phyloP scores from a whole-genome alignment of 2,329 filamentous ascomycete genomes.

The Hymenoscyphus infarciens region DNA sequence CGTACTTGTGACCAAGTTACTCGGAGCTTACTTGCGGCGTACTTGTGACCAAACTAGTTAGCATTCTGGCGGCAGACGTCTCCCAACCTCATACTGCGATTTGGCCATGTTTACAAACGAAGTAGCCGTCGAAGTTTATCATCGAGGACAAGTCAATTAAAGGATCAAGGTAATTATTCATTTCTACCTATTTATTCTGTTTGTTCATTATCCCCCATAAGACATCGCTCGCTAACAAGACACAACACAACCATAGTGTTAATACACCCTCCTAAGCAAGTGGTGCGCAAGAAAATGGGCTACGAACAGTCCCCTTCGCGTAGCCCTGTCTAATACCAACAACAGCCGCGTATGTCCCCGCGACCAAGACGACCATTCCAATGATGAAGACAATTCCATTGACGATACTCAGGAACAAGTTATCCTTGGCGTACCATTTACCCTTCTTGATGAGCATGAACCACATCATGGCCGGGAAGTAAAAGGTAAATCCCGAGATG shows the following conservation, averaged over 20 bases:
- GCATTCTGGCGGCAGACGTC: no score
- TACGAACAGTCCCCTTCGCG: constrained; percentile 14
- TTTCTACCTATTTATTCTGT: no score
- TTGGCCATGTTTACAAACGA: no score
- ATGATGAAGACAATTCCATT: constrained; percentile 24
- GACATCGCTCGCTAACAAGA: not conserved
- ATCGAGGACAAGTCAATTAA: no score
- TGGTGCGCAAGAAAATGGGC: constrained; percentile 20
- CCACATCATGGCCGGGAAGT: constrained; percentile 32
- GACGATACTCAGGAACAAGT: constrained; percentile 22
- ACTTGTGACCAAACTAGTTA: no score
- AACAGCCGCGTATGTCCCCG: constrained; percentile 25
- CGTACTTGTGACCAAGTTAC: no score
- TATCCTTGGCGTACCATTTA: constrained; percentile 28
- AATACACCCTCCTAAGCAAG: constrained; percentile 10
- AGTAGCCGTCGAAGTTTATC: no score
- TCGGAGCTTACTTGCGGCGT: no score
- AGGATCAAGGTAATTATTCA: no score
- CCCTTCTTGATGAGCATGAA: constrained; percentile 30
- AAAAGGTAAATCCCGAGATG: constrained; percentile 31
- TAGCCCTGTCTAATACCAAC: constrained; percentile 28
- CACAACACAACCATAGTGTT: not conserved
- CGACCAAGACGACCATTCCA: constrained; percentile 26
- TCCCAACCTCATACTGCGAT: no score
- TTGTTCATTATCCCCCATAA: no score